Conservation (phyloP, 768 basidiomycete genomes). For the Suillus luteus region DNA sequence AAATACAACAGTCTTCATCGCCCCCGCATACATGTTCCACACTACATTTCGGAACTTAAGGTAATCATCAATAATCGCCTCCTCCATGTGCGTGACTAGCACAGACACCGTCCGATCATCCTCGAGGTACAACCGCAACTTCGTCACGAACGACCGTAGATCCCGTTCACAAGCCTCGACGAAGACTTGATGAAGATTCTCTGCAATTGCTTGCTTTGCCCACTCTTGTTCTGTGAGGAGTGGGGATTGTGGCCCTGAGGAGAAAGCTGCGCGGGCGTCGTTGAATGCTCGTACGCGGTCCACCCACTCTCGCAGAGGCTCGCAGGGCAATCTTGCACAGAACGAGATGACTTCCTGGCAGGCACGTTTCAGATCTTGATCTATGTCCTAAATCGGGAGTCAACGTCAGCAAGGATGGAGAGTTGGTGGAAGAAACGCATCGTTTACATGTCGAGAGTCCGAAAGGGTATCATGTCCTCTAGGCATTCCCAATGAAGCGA, state of each 20-base stretch:
- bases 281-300: slow-evolving; percentile 46
- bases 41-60: slow-evolving; percentile 68
- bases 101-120: slow-evolving; percentile 79
- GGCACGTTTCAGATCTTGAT: slow-evolving; percentile 77
- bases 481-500: slow-evolving; percentile 69
- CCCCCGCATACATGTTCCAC: slow-evolving; percentile 48
- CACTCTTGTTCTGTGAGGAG: slow-evolving; percentile 45
- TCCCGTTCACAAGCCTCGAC: slow-evolving; percentile 54
- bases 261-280: slow-evolving; percentile 22
- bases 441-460: slow-evolving; percentile 71
- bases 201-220: slow-evolving; percentile 52
- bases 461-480: slow-evolving; percentile 60
- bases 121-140: slow-evolving; percentile 77
- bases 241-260: slow-evolving; percentile 20
- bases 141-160: slow-evolving; percentile 53
- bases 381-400: slow-evolving; percentile 63
- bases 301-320: slow-evolving; percentile 65
- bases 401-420: slow-evolving; percentile 1
- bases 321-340: slow-evolving; percentile 58
- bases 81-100: slow-evolving; percentile 74
- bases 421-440: neutral
- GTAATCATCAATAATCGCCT: slow-evolving; percentile 76
- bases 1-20: slow-evolving; percentile 35
- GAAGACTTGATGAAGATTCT: slow-evolving; percentile 56
- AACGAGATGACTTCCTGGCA: slow-evolving; percentile 83